phyloP scores from a whole-genome alignment of 164 flowering plant genomes.

The Kalanchoe fedtschenkoi region DNA sequence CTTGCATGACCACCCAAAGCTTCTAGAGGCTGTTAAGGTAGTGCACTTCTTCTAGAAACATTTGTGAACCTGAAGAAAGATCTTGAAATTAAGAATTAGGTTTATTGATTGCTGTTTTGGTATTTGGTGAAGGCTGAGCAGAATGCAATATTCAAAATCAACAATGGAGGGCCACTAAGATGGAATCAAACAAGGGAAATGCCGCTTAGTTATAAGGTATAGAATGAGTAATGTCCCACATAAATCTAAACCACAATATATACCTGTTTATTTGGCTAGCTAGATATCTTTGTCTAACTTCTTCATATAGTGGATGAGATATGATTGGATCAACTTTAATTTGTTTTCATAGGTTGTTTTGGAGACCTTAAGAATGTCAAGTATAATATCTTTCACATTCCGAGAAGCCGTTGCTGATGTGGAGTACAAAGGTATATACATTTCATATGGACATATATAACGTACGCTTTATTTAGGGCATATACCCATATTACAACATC shows the following conservation, averaged over 20 bases:
- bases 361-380: conserved; percentile 82
- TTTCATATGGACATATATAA: not conserved
- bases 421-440: conserved; percentile 63
- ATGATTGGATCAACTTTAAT: not conserved
- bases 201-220: conserved; percentile 58
- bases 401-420: conserved; percentile 88
- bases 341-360: conserved; percentile 39
- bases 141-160: conserved; percentile 32
- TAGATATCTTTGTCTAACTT: not conserved
- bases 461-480: not conserved
- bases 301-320: not conserved
- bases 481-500: not conserved
- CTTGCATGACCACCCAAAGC: conserved; percentile 66
- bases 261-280: not conserved
- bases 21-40: conserved; percentile 72
- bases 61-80: not conserved
- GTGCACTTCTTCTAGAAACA: not conserved
- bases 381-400: conserved; percentile 79
- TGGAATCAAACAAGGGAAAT: conserved; percentile 77
- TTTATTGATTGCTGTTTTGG: not conserved
- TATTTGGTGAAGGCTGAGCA: conserved; percentile 54
- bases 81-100: not conserved
- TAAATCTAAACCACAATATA: not conserved
- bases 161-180: conserved; percentile 33
- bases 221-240: not conserved